Base-by-base conservation (phyloP, 768 basidiomycete species). In the Clathrus columnatus region DNA sequence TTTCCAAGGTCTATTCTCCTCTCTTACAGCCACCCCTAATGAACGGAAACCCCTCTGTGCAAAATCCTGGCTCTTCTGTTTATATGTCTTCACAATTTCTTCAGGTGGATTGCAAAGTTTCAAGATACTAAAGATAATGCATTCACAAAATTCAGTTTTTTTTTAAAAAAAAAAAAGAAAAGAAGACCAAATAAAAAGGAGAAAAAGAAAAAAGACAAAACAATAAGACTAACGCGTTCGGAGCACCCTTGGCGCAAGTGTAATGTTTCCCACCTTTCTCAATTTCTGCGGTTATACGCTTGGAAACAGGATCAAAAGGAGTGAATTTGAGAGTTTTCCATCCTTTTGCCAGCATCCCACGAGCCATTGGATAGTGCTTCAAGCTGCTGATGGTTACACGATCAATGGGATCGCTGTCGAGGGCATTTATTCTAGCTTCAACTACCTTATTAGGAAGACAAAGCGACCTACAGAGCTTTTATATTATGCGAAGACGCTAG, bases 231-330 rank as follows among this genome's bases (percentile, higher is more conserved):
- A 48, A 70, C 67, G 70, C 68, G 51, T 73, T 75, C 7, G 75
- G 75, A 0, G 76, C 76, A 46, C 75, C 75, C 59, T 77, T 77
- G 46, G 74, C 72, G 51, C 68, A 70, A 4, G 65, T 72, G 58
- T 67, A 76, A 32, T 62, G 61, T 62, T 69, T 71, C 21, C 75
- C 76, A 52, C 76, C 70, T 36, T 67, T 66, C 56, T 73, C 71
- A 23, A 78, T 72, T 59, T 75, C 72, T 18, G 75, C 73, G 23
- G 74, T 74, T 62, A 77, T 77, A 29, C 76, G 73, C 64, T 78
- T 77, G 48, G 74, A 75, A 42, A 77, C 76, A 8, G 76, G 76
- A 58, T 77, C 74, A 60, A 77, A 77, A 6, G 76, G 76, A 5
- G 67, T 65, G 62, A 78, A 78, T 56, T 73, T 74, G 62, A 67